Percentiles rank a stretch among this genome's conserved stretches.
Evolutionary conservation across 2,329 filamentous ascomycete genomes (phyloP).

Genomic region (Trichoderma hamatum): DNA sequence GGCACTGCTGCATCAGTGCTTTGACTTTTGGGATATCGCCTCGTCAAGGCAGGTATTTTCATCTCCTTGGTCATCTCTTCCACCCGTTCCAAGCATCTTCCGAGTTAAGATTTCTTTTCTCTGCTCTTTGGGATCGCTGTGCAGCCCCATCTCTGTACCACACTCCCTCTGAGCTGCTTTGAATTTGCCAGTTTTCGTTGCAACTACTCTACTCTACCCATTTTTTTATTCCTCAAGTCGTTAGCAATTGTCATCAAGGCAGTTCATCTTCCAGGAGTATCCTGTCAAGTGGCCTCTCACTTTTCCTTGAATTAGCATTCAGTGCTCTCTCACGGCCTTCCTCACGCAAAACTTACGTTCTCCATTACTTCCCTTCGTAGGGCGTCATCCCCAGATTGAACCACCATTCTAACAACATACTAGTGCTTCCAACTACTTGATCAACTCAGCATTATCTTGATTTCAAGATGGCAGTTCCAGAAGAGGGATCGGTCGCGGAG

Average conservation of each 20-base stretch:
- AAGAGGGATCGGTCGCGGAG: constrained; percentile 25
- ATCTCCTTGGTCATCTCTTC: neutral
- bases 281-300: constrained; percentile 17
- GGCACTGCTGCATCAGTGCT: neutral
- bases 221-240: constrained; percentile 4
- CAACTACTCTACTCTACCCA: neutral
- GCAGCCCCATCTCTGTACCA: too few species aligned
- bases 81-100: neutral
- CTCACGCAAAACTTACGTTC: neutral
- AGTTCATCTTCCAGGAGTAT: neutral
- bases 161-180: neutral
- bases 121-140: neutral
- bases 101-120: neutral
- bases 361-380: too few species aligned
- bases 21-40: neutral
- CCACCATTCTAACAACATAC: neutral
- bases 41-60: constrained; percentile 1
- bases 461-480: constrained; percentile 6
- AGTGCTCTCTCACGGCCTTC: neutral
- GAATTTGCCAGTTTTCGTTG: neutral
- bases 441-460: neutral
- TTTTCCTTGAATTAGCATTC: neutral
- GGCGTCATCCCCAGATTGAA: neutral
- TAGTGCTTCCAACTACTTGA: neutral
- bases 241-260: neutral